Conservation (phyloP, 2,329 filamentous ascomycete genomes). For the Botrytis paeoniae region DNA sequence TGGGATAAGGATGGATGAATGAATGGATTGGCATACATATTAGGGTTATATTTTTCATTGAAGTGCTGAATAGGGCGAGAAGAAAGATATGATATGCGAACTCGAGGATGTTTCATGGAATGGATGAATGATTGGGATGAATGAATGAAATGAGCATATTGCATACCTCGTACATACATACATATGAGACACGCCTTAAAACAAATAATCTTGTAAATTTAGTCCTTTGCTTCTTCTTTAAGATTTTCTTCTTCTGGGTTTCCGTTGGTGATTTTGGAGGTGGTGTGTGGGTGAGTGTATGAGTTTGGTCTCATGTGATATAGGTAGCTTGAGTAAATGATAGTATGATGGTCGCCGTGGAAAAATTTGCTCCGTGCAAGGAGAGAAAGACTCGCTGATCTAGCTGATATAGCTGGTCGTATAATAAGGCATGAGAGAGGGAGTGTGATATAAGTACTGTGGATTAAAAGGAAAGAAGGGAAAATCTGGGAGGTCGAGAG, state of each 20-base stretch:
- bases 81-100: not conserved
- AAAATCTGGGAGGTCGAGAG: not conserved
- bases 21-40: slow-evolving; percentile 12
- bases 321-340: not conserved
- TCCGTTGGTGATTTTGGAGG: not conserved
- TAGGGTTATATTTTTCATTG: not conserved
- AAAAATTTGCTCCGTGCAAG: not conserved
- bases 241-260: not conserved
- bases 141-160: not conserved
- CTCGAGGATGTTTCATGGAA: slow-evolving; percentile 1
- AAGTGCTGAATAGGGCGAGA: not conserved
- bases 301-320: too few relatives aligned
- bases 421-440: too few relatives aligned
- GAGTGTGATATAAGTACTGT: not conserved
- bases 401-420: not conserved
- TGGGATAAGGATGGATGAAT: slow-evolving; percentile 14
- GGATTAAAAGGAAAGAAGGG: not conserved
- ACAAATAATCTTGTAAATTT: slow-evolving; percentile 8
- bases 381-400: not conserved
- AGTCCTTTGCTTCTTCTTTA: not conserved
- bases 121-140: slow-evolving; percentile 4
- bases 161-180: not conserved
- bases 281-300: not conserved
- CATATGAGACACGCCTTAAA: not conserved
- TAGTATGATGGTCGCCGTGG: not conserved